Conservation (phyloP, 257 asterid species). For the Verbena officinalis region DNA sequence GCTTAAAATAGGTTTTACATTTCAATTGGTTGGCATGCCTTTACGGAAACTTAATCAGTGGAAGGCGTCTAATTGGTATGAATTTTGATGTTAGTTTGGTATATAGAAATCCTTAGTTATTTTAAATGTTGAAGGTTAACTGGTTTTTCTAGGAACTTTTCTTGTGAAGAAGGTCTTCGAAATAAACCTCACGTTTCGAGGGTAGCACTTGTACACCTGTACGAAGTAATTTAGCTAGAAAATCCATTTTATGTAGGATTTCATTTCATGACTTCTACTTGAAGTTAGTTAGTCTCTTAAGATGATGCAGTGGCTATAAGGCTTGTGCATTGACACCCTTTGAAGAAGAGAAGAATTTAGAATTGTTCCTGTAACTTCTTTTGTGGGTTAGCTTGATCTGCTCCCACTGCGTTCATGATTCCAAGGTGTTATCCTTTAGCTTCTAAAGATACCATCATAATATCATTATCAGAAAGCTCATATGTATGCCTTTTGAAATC, state of each 20-base stretch:
- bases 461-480: slow-evolving; percentile 19
- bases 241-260: slow-evolving; percentile 7
- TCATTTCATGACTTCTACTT: neutral
- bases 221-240: neutral
- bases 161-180: neutral
- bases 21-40: neutral
- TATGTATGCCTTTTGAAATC: slow-evolving; percentile 10
- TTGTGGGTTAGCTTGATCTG: neutral
- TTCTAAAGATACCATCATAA: slow-evolving; percentile 20
- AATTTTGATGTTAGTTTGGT: neutral
- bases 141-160: slow-evolving; percentile 12
- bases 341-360: slow-evolving; percentile 11
- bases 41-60: neutral
- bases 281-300: slow-evolving; percentile 10
- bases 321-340: slow-evolving; percentile 20
- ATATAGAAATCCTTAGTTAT: neutral
- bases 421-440: slow-evolving; percentile 13
- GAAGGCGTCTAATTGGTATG: neutral
- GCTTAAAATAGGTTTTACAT: neutral
- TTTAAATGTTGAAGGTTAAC: neutral
- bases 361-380: neutral
- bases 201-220: neutral
- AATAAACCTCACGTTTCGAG: neutral
- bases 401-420: neutral
- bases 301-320: slow-evolving; percentile 8